These are phyloP conservation scores for Cornus kousa DNA, from an alignment of 148 eudicot genomes.

Conservation along the genomic window DNA sequence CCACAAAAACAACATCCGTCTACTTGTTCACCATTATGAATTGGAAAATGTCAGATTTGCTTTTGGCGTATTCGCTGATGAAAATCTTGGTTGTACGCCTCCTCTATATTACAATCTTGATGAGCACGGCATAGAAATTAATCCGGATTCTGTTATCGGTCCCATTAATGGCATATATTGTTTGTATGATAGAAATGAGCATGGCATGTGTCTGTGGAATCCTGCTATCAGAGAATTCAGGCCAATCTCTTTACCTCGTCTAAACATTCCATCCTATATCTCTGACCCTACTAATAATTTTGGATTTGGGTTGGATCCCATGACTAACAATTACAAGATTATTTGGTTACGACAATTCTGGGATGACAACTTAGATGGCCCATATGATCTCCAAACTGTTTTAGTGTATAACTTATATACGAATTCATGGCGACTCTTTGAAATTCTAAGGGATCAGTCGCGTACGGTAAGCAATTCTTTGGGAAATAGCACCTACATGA, in stretches of 20 bases:
- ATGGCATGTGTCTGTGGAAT: not conserved
- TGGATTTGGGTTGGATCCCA: not conserved
- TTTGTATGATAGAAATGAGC: not conserved
- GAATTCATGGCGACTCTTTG: not conserved
- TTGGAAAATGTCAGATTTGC: not conserved
- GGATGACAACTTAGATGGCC: not conserved
- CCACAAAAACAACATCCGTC: not conserved
- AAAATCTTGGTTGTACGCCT: not conserved
- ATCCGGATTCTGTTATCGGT: not conserved
- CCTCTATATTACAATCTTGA: not conserved
- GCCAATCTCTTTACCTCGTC: not conserved
- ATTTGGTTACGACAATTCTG: not conserved
- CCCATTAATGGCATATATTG: not conserved
- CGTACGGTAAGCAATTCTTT: not conserved
- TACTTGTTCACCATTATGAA: not conserved
- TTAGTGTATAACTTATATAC: not conserved
- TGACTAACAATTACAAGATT: not conserved
- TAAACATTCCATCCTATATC: not conserved
- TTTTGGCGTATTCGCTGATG: not conserved
- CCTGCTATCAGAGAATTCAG: not conserved
- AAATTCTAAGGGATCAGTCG: too few relatives aligned
- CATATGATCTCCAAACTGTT: not conserved
- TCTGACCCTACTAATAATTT: not conserved
- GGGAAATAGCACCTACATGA: not conserved
- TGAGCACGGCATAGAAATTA: not conserved